Evolutionary conservation across 371 early-diverging fungal genomes (phyloP).

Genomic region (Rhizopus delemar): DNA sequence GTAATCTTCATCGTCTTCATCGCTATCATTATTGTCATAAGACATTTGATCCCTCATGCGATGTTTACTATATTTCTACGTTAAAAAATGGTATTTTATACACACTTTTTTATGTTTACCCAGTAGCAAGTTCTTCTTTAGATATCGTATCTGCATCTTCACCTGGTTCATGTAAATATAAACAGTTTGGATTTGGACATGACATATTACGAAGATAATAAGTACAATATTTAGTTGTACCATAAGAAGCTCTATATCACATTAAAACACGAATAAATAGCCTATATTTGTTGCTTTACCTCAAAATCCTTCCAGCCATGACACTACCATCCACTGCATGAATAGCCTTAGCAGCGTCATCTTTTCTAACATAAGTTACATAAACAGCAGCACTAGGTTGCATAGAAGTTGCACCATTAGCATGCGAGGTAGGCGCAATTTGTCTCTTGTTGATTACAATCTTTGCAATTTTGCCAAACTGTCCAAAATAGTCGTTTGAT

Average conservation of each 20-base stretch:
- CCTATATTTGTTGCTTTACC: slow-evolving; percentile 35
- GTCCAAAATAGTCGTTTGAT: slow-evolving; percentile 92
- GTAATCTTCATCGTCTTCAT: slow-evolving; percentile 24
- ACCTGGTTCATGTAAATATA: slow-evolving; percentile 94
- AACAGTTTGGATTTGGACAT: slow-evolving; percentile 92
- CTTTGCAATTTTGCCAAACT: slow-evolving; percentile 93
- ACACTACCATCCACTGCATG: slow-evolving; percentile 90
- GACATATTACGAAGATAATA: slow-evolving; percentile 87
- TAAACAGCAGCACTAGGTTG: slow-evolving; percentile 79
- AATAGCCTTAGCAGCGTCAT: slow-evolving; percentile 90
- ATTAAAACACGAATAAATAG: neutral
- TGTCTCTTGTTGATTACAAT: slow-evolving; percentile 82
- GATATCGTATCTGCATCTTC: slow-evolving; percentile 82
- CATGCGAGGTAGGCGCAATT: slow-evolving; percentile 57
- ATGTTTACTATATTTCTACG: slow-evolving; percentile 58
- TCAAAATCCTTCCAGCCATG: slow-evolving; percentile 84
- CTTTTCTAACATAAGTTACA: slow-evolving; percentile 84
- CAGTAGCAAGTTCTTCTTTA: slow-evolving; percentile 64
- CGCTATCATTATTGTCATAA: slow-evolving; percentile 33
- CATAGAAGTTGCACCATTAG: slow-evolving; percentile 44
- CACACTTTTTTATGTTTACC: slow-evolving; percentile 34
- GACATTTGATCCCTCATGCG: slow-evolving; percentile 59
- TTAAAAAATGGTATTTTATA: neutral
- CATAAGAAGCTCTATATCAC: slow-evolving; percentile 69
- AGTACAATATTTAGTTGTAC: slow-evolving; percentile 97